Evolutionary conservation across 257 asterid genomes (phyloP).

Genomic region (Solanum chilense): DNA sequence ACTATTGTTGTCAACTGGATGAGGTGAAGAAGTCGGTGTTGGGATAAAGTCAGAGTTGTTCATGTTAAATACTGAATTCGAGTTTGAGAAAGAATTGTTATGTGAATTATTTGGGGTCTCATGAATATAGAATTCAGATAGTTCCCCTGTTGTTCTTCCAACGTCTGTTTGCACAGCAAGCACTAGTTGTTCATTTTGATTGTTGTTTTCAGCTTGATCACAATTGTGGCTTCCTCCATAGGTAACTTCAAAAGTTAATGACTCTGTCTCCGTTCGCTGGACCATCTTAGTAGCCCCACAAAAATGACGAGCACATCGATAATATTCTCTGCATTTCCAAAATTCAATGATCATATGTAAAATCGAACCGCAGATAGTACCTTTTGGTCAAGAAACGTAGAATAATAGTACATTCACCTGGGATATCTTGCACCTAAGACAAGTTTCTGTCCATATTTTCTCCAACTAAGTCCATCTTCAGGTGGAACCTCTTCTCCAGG

Average conservation of each 20-base stretch:
- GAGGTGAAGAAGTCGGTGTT: neutral
- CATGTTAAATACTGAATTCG: neutral
- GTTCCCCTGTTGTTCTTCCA: neutral
- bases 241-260: neutral
- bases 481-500: neutral
- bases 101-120: neutral
- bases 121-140: neutral
- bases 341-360: neutral
- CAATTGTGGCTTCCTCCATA: slow-evolving; percentile 2
- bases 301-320: neutral
- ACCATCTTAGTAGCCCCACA: neutral
- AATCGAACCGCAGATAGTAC: neutral
- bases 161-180: neutral
- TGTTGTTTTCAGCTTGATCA: neutral
- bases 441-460: slow-evolving; percentile 36
- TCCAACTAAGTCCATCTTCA: slow-evolving; percentile 30
- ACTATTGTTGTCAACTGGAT: neutral
- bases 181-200: neutral
- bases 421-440: slow-evolving; percentile 32
- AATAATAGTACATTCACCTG: slow-evolving; percentile 1
- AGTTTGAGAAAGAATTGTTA: neutral
- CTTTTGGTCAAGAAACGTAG: neutral
- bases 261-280: neutral
- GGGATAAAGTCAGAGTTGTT: neutral
- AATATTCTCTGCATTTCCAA: neutral